phyloP scores from a whole-genome alignment of 352 stramenopile species.

The Phytophthora quininea region DNA sequence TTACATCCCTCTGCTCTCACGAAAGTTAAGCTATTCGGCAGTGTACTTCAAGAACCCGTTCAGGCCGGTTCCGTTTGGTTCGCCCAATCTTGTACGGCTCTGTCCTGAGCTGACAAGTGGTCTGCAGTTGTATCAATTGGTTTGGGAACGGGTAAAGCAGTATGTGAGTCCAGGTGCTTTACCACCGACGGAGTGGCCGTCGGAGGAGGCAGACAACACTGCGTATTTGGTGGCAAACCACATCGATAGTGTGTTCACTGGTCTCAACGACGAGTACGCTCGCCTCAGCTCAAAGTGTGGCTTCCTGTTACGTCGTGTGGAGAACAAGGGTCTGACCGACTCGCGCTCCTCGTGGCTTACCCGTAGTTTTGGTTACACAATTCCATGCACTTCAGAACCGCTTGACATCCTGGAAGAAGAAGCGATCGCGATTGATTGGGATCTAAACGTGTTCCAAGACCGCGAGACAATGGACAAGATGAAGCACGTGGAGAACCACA shows the following conservation, averaged over 20 bases:
- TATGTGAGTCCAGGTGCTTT: constrained; percentile 58
- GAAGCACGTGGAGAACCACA: constrained; percentile 83
- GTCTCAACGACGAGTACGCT: constrained; percentile 38
- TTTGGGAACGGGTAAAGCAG: constrained; percentile 85
- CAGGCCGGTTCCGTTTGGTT: constrained; percentile 82
- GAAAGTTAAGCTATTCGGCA: constrained; percentile 87
- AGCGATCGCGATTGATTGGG: constrained; percentile 88
- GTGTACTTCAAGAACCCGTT: constrained; percentile 92
- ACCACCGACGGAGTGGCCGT: constrained; percentile 47
- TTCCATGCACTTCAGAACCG: constrained; percentile 76
- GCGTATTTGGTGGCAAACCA: constrained; percentile 59
- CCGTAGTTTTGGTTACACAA: constrained; percentile 80
- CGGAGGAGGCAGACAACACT: constrained; percentile 29
- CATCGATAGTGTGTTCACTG: constrained; percentile 86
- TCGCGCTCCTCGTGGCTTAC: constrained; percentile 79
- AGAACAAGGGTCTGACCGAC: constrained; percentile 85
- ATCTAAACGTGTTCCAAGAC: constrained; percentile 85
- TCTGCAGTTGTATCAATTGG: constrained; percentile 78
- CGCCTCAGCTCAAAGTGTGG: constrained; percentile 60
- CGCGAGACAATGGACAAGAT: constrained; percentile 84
- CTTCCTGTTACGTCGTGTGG: constrained; percentile 82
- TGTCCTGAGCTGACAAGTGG: constrained; percentile 85
- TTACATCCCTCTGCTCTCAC: constrained; percentile 82
- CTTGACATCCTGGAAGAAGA: constrained; percentile 87
- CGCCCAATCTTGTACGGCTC: constrained; percentile 86